Conservation (phyloP, 139 green algal genomes). For the Picochlorum sp. region DNA sequence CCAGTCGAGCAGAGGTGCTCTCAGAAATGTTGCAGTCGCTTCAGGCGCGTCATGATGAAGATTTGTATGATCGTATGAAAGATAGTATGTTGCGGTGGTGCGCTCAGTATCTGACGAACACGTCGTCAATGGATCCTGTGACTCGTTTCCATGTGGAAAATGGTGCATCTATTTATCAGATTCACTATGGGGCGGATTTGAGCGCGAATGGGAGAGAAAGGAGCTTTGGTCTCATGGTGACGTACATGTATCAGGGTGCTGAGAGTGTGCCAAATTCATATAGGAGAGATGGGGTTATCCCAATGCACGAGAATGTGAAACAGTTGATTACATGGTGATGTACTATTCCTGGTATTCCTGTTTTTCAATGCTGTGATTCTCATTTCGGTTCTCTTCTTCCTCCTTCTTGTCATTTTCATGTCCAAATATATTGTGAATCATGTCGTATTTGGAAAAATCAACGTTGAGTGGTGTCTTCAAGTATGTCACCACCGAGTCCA, state of each 20-base stretch:
- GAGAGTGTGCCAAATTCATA: no score
- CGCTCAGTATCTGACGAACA: no score
- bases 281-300: no score
- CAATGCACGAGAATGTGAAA: no score
- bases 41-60: not conserved
- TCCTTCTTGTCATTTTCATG: not conserved
- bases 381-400: no score
- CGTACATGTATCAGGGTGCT: conserved; percentile 52
- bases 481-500: no score
- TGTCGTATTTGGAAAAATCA: conserved; percentile 5
- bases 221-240: conserved; percentile 75
- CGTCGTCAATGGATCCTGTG: conserved; percentile 66
- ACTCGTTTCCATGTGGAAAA: conserved; percentile 79
- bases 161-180: conserved; percentile 48
- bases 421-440: conserved; percentile 5
- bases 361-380: conserved; percentile 1
- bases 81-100: not conserved
- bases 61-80: not conserved
- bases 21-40: not conserved
- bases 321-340: no score
- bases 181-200: conserved; percentile 58
- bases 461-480: no score
- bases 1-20: not conserved
- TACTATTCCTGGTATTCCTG: no score
- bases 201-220: conserved; percentile 29